These are phyloP conservation scores for Daldinia loculata DNA, from an alignment of 495 filamentous ascomycete species.

Conservation along the genomic window DNA sequence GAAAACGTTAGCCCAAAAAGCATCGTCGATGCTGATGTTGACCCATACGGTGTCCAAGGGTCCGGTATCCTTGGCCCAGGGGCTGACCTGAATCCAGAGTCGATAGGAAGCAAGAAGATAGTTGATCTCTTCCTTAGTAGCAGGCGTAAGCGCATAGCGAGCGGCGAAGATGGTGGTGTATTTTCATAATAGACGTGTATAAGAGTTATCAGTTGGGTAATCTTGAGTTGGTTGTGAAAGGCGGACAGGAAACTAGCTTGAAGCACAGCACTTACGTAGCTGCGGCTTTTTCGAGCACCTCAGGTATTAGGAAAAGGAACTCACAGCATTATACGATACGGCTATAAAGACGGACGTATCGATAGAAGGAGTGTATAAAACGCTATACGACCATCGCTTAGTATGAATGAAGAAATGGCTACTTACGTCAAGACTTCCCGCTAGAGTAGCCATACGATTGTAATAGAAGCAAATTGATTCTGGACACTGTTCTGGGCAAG, in stretches of 20 bases:
- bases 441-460: constrained; percentile 5
- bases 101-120: constrained; percentile 64
- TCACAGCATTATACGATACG: not conserved
- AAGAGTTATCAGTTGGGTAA: not conserved
- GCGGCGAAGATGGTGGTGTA: constrained; percentile 36
- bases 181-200: constrained; percentile 23
- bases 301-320: not conserved
- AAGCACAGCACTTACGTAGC: not conserved
- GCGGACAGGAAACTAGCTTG: not conserved
- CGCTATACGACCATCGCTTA: constrained; percentile 31
- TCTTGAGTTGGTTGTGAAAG: not conserved
- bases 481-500: not conserved
- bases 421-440: not conserved
- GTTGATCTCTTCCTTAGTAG: constrained; percentile 68
- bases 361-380: not conserved
- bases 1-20: constrained; percentile 40
- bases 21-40: constrained; percentile 21
- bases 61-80: constrained; percentile 45
- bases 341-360: not conserved
- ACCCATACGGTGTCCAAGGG: constrained; percentile 43
- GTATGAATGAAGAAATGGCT: constrained; percentile 14
- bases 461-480: constrained; percentile 9
- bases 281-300: not conserved
- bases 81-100: constrained; percentile 45
- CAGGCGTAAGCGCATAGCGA: constrained; percentile 57